Base-by-base conservation (phyloP, 176 grass and related monocot species). In the Avena atlantica region DNA sequence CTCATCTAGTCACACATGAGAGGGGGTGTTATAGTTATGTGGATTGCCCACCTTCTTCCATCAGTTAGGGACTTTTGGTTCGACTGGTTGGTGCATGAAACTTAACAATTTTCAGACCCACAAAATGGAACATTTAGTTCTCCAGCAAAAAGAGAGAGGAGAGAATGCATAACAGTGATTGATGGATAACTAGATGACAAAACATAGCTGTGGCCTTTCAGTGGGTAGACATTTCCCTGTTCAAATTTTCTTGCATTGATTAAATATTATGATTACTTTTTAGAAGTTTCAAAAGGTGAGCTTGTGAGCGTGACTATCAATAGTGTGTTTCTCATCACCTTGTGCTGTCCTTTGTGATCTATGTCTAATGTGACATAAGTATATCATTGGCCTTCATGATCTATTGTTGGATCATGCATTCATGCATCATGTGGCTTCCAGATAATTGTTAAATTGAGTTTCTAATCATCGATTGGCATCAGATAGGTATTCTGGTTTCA, bases 361-460 rank as follows among this genome's bases (percentile, higher is more conserved):
- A 3, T 45, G 3, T 15, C 17, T 88, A 73, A 59, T 69, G 29
- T 59, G 34, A 61, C 57, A 87, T 3, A 70, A 47, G 11, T 21
- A 34, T 80, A 61, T 8, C 8, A 40, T 74, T 79, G 55, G 7
- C 24, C 40, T 73, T 49, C 5, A 36, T 70, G 58, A 58, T 78
- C 4, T 56, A 10, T 8, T 77, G n/a, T 69, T 81, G 44, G 47
- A 23, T 52, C 49, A 75, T 27, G 72, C 72, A 58, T 56, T 52
- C 49, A 75, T 27, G 72, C 72, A 58, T 56, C 3, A 40, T 77
- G 74, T 83, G 16, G 61, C 51, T 83, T 78, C 50, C 2, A 36
- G 5, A 57, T 6, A 81, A 65, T 48, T 76, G 49, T 76, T 81
- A 14, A 21, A 20, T 62, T 20, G 50, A 27, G 49, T 52, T 12